Evolutionary conservation across 2,329 filamentous ascomycete species (phyloP), one percentile per base, ranked within the genome.

Genomic region (Colletotrichum eleusines): DNA sequence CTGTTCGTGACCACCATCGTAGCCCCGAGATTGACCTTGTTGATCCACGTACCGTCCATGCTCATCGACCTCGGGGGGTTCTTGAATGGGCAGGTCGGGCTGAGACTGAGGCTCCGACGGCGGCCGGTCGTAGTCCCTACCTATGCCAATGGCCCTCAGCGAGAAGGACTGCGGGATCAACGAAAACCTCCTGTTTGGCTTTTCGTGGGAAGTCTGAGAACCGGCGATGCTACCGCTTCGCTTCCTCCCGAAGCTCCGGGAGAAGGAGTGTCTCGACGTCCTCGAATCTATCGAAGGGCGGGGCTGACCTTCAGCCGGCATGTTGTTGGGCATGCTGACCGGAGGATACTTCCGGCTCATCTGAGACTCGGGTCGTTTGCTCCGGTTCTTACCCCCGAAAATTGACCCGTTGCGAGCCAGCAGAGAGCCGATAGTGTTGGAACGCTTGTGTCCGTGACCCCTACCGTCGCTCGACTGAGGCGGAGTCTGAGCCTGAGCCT

Each of bases 371-470:
- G 83, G 76, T 71, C 86, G 84, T 79, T 86, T 88, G 44, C 31
- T 69, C 77, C 86, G 86, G 74, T 80, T 80, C 77, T 84, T 83
- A 48, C 89, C 87, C n/a, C 92, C 90, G 78, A 96, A 95, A 70
- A 96, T 86, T 11, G 94, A 96, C 18, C 92, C 92, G 74, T 91
- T 94, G 72, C 95, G 91, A 51, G 94, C 93, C 80, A 97, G 93
- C 44, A 97, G 84, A 76, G 93, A 94, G 63, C 93, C 90, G 69
- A 98, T 93, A 74, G 92, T 92, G 82, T 89, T 91, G 33, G 91
- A 93, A 77, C 90, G 85, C 79, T 90, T 91, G 82, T 94, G 92
- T 42, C 87, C 85, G 78, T 86, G 83, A 72, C 75, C 78, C 12
- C 69, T 71, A 57, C 86, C 84, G 33, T 76, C 76, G 20, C 62